phyloP scores from a whole-genome alignment of 768 basidiomycete species.

The Lactarius deliciosus region DNA sequence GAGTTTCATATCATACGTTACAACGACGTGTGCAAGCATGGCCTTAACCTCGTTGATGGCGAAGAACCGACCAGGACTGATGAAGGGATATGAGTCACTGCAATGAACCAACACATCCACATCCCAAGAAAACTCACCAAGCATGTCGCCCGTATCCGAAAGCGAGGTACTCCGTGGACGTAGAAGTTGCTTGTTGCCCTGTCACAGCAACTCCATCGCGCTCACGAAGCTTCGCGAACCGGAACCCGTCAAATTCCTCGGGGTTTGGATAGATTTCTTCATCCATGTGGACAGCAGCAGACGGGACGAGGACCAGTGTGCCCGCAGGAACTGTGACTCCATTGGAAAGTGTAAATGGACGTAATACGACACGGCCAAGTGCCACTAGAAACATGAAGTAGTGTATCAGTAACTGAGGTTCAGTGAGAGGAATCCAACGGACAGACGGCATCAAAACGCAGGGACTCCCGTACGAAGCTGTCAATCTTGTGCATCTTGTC shows the following conservation, averaged over 20 bases:
- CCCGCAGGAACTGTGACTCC: conserved; percentile 43
- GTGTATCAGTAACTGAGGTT: not conserved
- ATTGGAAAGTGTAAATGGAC: conserved; percentile 37
- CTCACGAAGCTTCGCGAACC: conserved; percentile 39
- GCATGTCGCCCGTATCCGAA: conserved; percentile 34
- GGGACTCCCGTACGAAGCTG: conserved; percentile 33
- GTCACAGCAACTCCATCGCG: conserved; percentile 22
- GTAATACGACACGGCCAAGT: conserved; percentile 30
- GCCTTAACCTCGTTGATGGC: conserved; percentile 31
- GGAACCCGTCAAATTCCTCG: conserved; percentile 41
- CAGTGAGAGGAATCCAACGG: not conserved
- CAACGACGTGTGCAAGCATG: conserved; percentile 32
- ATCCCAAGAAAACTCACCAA: conserved; percentile 30
- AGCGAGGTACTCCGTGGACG: conserved; percentile 37
- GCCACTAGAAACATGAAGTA: conserved; percentile 21
- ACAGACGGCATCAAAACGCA: conserved; percentile 25
- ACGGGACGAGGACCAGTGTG: conserved; percentile 37
- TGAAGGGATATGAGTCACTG: not conserved
- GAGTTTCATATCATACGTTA: conserved; percentile 33
- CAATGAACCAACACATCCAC: not conserved
- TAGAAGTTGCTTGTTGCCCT: conserved; percentile 33
- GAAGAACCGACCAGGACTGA: conserved; percentile 26
- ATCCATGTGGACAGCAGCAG: conserved; percentile 41
- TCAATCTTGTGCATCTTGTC: conserved; percentile 32
- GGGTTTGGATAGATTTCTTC: conserved; percentile 45